These are phyloP conservation scores for Brettanomyces naardenensis DNA, from an alignment of 805 yeast species.

Conservation along the genomic window DNA sequence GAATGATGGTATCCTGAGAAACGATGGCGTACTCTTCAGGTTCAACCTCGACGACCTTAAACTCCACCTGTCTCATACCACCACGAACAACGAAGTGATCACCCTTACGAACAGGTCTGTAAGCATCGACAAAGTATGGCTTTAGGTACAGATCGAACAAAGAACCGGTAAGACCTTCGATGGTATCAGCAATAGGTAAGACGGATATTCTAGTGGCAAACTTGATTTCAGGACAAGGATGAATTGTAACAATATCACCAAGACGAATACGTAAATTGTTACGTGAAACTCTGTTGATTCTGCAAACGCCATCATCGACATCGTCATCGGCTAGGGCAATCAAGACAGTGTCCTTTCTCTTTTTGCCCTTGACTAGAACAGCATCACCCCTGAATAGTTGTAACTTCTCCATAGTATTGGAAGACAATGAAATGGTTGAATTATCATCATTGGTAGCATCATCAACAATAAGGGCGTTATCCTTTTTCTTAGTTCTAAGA, in stretches of 20 bases:
- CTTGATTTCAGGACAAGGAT: slow-evolving; percentile 97
- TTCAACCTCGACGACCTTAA: slow-evolving; percentile 96
- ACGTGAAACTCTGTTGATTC: slow-evolving; percentile 93
- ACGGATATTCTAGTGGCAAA: slow-evolving; percentile 93
- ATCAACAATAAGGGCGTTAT: slow-evolving; percentile 85
- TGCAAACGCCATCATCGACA: slow-evolving; percentile 89
- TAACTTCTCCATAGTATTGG: slow-evolving; percentile 89
- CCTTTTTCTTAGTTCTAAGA: slow-evolving; percentile 95
- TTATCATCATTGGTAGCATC: slow-evolving; percentile 97
- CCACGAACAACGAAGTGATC: slow-evolving; percentile 96
- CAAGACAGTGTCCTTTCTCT: slow-evolving; percentile 94
- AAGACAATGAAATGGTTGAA: slow-evolving; percentile 90
- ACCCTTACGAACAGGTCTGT: slow-evolving; percentile 97
- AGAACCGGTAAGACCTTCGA: slow-evolving; percentile 96
- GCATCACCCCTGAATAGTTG: slow-evolving; percentile 98
- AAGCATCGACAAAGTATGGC: slow-evolving; percentile 98
- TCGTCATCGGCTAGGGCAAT: slow-evolving; percentile 96
- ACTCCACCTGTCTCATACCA: slow-evolving; percentile 99
- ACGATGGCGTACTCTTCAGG: slow-evolving; percentile 97
- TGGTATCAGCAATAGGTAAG: slow-evolving; percentile 94
- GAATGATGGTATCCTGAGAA: slow-evolving; percentile 96
- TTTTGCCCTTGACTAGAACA: slow-evolving; percentile 94
- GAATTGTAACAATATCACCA: slow-evolving; percentile 86
- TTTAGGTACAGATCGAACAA: slow-evolving; percentile 92
- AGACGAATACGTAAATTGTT: slow-evolving; percentile 89